Evolutionary conservation across 1,284 basidiomycete genomes (phyloP).

Genomic region (Apiotrichum montevideense): DNA sequence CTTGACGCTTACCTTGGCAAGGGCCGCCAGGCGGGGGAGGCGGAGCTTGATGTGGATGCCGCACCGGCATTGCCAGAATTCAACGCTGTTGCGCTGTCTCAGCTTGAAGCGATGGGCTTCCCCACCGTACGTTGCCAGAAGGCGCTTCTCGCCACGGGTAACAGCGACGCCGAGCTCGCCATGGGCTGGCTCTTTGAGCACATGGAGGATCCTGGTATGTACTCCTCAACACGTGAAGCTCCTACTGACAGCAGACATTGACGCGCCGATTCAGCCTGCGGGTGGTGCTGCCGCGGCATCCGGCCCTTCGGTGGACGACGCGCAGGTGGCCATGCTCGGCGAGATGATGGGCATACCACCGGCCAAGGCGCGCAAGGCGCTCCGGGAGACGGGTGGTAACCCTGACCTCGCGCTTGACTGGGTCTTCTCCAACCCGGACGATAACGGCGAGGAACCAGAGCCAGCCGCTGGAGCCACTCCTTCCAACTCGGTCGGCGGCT

Average conservation of each 20-base stretch:
- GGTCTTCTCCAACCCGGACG: constrained; percentile 93
- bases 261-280: constrained; percentile 60
- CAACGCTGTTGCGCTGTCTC: constrained; percentile 64
- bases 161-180: constrained; percentile 68
- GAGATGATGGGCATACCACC: constrained; percentile 86
- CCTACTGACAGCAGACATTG: constrained; percentile 61
- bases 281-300: constrained; percentile 10
- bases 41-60: constrained; percentile 59
- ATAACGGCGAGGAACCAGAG: constrained; percentile 57
- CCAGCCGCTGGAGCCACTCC: constrained; percentile 22
- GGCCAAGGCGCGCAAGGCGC: constrained; percentile 79
- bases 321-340: constrained; percentile 64
- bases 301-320: constrained; percentile 56
- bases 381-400: constrained; percentile 73
- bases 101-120: constrained; percentile 84
- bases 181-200: constrained; percentile 96
- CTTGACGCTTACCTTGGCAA: constrained; percentile 66
- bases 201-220: constrained; percentile 81
- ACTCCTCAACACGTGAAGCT: background rate
- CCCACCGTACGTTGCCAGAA: constrained; percentile 74
- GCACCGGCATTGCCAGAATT: constrained; percentile 52
- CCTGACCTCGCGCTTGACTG: constrained; percentile 86
- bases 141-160: constrained; percentile 82
- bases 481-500: constrained; percentile 49
- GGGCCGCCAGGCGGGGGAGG: constrained; percentile 70